phyloP scores from a whole-genome alignment of 139 green algal genomes.

The Gonium pectorale region DNA sequence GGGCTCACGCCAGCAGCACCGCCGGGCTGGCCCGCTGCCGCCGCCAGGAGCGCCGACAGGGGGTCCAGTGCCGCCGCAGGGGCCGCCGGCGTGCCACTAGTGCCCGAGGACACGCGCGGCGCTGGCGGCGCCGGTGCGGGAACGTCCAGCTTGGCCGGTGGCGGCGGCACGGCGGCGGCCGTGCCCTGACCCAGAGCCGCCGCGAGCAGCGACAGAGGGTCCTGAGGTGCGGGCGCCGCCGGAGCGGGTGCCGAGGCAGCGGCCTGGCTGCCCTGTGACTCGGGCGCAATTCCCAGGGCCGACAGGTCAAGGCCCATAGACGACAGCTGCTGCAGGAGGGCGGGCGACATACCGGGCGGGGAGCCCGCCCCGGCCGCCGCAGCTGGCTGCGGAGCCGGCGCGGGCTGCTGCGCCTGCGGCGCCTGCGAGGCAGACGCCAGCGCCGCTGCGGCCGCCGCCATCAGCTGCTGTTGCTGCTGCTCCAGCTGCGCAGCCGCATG shows the following conservation, averaged over 20 bases:
- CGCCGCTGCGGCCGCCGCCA: background rate
- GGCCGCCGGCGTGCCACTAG: no score
- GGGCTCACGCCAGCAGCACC: background rate
- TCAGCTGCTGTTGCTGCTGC: no score
- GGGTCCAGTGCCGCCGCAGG: no score
- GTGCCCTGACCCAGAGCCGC: slow-evolving; percentile 23
- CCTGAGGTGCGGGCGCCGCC: background rate
- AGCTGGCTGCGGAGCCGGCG: no score
- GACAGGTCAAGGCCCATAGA: background rate
- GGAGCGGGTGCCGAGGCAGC: background rate
- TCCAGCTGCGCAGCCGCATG: background rate
- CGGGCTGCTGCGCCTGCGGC: no score
- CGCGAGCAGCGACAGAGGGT: background rate
- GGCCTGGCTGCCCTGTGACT: background rate
- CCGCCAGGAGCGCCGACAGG: slow-evolving; percentile 19
- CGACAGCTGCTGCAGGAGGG: slow-evolving; percentile 13
- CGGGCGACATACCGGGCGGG: no score
- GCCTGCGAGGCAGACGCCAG: no score
- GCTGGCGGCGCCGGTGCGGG: background rate
- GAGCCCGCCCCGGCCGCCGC: no score
- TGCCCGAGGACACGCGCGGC: no score
- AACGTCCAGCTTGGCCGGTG: background rate
- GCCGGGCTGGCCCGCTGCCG: slow-evolving; percentile 9
- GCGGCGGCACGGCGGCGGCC: background rate
- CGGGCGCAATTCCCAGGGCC: background rate